Conservation (phyloP, 352 stramenopile genomes). For the Peronospora destructor region DNA sequence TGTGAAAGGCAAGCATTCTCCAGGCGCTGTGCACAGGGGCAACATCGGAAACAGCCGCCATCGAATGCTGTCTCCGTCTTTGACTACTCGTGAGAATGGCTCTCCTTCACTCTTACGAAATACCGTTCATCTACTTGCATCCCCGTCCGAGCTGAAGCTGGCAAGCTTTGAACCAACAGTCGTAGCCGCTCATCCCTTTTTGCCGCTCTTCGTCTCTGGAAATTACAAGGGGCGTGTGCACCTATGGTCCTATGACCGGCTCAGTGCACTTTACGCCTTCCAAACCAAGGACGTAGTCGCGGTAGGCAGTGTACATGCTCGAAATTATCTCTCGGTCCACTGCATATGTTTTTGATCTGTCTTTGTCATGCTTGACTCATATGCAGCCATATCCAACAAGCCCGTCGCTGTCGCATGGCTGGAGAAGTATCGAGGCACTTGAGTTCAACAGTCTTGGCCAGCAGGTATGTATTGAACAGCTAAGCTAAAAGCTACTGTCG, state of each 20-base stretch:
- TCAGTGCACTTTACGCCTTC: slow-evolving; percentile 62
- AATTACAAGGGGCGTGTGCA: slow-evolving; percentile 77
- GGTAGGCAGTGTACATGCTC: slow-evolving; percentile 25
- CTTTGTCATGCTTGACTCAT: neutral
- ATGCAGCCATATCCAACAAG: slow-evolving; percentile 53
- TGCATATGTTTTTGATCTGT: neutral
- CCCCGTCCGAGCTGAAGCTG: slow-evolving; percentile 36
- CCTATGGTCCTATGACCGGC: slow-evolving; percentile 78
- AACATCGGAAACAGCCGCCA: slow-evolving; percentile 7
- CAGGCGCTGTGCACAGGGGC: slow-evolving; percentile 14
- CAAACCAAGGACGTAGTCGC: slow-evolving; percentile 56
- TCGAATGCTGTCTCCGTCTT: slow-evolving; percentile 20
- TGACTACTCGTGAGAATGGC: slow-evolving; percentile 19
- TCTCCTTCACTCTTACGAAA: slow-evolving; percentile 27
- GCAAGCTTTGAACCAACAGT: slow-evolving; percentile 72
- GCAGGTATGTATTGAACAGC: slow-evolving; percentile 32
- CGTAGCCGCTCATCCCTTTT: slow-evolving; percentile 64
- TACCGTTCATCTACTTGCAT: slow-evolving; percentile 25
- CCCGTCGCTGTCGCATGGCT: slow-evolving; percentile 44
- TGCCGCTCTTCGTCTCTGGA: slow-evolving; percentile 75
- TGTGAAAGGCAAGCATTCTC: slow-evolving; percentile 20
- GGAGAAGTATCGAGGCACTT: slow-evolving; percentile 66
- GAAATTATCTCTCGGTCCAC: neutral
- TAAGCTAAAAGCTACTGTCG: neutral
- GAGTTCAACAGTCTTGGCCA: slow-evolving; percentile 75